Percentiles rank a stretch among this genome's conserved stretches.
phyloP scores from a whole-genome alignment of 1,139 yeast species.

The Spathaspora sp. region DNA sequence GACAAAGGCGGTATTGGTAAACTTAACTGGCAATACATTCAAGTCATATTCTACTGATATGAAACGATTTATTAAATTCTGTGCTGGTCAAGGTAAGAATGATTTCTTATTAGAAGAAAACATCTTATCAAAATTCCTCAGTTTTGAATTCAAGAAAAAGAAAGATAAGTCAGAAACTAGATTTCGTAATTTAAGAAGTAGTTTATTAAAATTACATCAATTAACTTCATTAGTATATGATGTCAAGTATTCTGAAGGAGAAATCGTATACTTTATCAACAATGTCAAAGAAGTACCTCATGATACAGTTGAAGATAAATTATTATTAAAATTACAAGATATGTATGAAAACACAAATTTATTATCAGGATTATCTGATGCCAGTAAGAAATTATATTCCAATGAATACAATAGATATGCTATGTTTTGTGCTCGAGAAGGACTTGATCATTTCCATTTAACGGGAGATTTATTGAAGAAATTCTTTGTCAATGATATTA shows the following conservation, averaged over 20 bases:
- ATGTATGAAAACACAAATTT: slow-evolving; percentile 11
- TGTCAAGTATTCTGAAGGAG: slow-evolving; percentile 37
- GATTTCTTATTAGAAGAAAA: slow-evolving; percentile 12
- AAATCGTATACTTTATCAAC: slow-evolving; percentile 46
- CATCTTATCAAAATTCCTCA: slow-evolving; percentile 13
- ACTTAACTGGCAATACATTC: slow-evolving; percentile 14
- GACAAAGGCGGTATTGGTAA: slow-evolving; percentile 10
- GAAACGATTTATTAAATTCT: slow-evolving; percentile 13
- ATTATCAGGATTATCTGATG: slow-evolving; percentile 12
- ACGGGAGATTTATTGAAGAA: slow-evolving; percentile 11
- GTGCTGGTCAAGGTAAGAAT: slow-evolving; percentile 14
- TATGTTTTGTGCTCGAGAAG: slow-evolving; percentile 11
- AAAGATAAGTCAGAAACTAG: slow-evolving; percentile 6
- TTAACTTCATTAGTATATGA: slow-evolving; percentile 15
- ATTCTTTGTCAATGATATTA: slow-evolving; percentile 11
- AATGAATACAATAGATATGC: slow-evolving; percentile 16
- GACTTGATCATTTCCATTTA: slow-evolving; percentile 13
- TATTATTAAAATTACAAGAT: slow-evolving; percentile 10
- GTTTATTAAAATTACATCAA: slow-evolving; percentile 16
- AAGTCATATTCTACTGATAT: slow-evolving; percentile 16
- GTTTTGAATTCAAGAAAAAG: slow-evolving; percentile 11
- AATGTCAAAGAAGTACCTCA: slow-evolving; percentile 1
- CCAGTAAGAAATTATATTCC: slow-evolving; percentile 13
- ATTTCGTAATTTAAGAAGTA: slow-evolving; percentile 12
- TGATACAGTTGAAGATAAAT: slow-evolving; percentile 5